phyloP scores from a whole-genome alignment of 2,329 filamentous ascomycete species.

The Neoarthrinium moseri region DNA sequence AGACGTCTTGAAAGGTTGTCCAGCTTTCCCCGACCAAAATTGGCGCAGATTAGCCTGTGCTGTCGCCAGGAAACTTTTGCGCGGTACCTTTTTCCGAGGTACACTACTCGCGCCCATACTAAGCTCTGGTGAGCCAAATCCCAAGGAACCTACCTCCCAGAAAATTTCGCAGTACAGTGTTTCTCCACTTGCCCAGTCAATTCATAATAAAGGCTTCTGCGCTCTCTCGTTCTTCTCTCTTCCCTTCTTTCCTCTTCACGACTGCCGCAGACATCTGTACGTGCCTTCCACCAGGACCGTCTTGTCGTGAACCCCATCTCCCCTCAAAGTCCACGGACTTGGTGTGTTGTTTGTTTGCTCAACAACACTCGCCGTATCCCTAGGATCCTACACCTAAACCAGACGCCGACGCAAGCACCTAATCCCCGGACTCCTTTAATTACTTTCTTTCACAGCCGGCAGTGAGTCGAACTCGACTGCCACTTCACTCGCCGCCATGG shows the following conservation, averaged over 20 bases:
- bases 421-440: conserved; percentile 2
- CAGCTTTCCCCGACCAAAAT: too few species aligned
- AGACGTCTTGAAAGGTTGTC: too few species aligned
- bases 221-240: not conserved
- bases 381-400: not conserved
- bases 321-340: conserved; percentile 1
- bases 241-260: conserved; percentile 9
- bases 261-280: conserved; percentile 4
- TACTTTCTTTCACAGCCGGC: conserved; percentile 5
- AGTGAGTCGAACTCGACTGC: conserved; percentile 10
- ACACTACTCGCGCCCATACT: too few species aligned
- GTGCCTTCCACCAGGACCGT: conserved; percentile 8
- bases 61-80: too few species aligned
- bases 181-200: conserved; percentile 9
- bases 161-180: too few species aligned
- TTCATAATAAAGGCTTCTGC: not conserved
- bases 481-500: conserved; percentile 40
- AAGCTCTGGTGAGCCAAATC: too few species aligned
- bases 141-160: too few species aligned
- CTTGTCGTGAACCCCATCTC: conserved; percentile 8
- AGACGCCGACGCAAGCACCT: conserved; percentile 1
- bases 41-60: too few species aligned
- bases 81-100: too few species aligned
- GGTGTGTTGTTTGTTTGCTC: conserved; percentile 1
- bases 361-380: conserved; percentile 2